Conservation (phyloP, 2,329 filamentous ascomycete species). For the Aspergillus sp. region DNA sequence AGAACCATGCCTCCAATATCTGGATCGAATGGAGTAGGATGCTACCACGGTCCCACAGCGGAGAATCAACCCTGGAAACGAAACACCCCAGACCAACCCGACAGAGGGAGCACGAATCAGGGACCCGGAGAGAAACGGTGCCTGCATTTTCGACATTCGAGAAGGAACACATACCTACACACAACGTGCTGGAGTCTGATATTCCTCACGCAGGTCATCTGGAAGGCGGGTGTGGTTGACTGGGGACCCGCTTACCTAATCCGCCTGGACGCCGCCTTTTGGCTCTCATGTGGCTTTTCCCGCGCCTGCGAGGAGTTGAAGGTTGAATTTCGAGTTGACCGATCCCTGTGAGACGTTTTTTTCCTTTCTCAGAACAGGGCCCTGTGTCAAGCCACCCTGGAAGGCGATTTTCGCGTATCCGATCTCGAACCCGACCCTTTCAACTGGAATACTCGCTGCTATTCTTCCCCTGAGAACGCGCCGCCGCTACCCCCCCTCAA, state of each 20-base stretch:
- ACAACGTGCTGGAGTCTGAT: too few species aligned
- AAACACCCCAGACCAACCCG: neutral
- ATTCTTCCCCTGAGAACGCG: constrained; percentile 16
- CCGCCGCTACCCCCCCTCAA: constrained; percentile 14
- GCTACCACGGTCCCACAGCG: neutral
- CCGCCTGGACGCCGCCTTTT: constrained; percentile 19
- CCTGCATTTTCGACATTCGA: too few species aligned
- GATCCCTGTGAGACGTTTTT: constrained; percentile 4
- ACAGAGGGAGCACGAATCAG: neutral
- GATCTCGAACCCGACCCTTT: neutral
- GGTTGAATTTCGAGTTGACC: neutral
- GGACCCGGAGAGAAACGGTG: neutral
- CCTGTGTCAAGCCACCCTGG: neutral
- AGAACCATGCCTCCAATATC: neutral
- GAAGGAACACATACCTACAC: too few species aligned
- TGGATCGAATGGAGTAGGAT: neutral
- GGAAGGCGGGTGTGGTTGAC: neutral
- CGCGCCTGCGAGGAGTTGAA: constrained; percentile 17
- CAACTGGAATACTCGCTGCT: neutral
- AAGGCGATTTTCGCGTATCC: constrained; percentile 4
- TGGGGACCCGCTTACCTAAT: constrained; percentile 26
- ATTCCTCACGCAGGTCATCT: neutral
- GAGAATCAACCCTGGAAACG: neutral
- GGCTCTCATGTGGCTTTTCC: constrained; percentile 32
- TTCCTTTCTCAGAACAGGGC: neutral